Evolutionary conservation across 1,139 yeast genomes (phyloP), one percentile per base, ranked within the genome.

Genomic region (Candida smagusa): DNA sequence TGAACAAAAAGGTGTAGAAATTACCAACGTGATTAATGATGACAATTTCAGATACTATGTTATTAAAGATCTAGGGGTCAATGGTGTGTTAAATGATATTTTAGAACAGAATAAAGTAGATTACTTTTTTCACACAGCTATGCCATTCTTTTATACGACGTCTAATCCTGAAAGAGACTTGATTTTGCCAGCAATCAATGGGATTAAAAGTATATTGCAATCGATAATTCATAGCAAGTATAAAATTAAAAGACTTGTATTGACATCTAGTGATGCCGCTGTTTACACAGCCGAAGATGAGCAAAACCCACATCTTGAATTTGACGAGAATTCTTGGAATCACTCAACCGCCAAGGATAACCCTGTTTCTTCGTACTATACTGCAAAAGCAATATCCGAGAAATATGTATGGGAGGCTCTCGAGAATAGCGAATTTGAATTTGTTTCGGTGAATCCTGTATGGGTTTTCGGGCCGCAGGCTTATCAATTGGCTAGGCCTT

Each of bases 191-290:
- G 73, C 74, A 2, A 59, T 68, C 9, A 48, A 57, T 32, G 74
- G 75, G 7, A 67, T 72, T 6, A 53, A 54, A 30, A 63, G 63
- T 38, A 56, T 67, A 28, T 53, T 69, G 36, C 41, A 44, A 3
- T 62, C 72, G 0, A 52, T 65, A 24, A 44, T 50, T n/a, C 31
- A 41, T 2, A 48, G 50, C 39, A 66, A 63, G 6, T 40, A 44
- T 2, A 51, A 56, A 30, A 49, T 62, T 28, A 53, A 58, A 37
- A 56, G 61, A 36, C 61, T 69, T n/a, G 68, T 69, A 8, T 45
- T 68, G 21, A 69, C 74, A 0, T 68, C 74, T 6, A 65, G 72
- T 8, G 74, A 68, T 48, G 74, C 74, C 7, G 74, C 74, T 2
- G 49, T 69, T 6, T 66, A 63, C 43, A 59, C 69, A 2, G 54